phyloP scores from a whole-genome alignment of 257 asterid species.

The Petrea volubilis region DNA sequence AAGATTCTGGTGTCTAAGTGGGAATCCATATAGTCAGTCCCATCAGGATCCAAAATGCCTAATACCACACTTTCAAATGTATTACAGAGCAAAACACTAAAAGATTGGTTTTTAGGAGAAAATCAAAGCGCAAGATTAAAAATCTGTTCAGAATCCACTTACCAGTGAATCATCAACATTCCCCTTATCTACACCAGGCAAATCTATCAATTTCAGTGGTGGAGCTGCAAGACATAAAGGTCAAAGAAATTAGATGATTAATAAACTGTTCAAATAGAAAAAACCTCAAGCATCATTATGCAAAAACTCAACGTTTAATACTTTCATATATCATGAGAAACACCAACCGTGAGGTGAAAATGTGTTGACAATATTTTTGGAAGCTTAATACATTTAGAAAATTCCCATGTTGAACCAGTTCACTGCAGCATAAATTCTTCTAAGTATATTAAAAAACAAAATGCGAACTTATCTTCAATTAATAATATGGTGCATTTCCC shows the following conservation, averaged over 20 bases:
- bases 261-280: background rate
- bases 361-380: background rate
- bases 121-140: slow-evolving; percentile 1
- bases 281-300: background rate
- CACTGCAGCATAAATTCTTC: background rate
- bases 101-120: background rate
- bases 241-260: slow-evolving; percentile 14
- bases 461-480: background rate
- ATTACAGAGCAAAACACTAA: background rate
- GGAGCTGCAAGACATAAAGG: slow-evolving; percentile 62
- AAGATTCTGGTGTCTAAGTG: background rate
- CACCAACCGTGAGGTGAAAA: background rate
- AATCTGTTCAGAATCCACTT: slow-evolving; percentile 32
- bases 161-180: slow-evolving; percentile 85
- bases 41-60: background rate
- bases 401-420: background rate
- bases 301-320: background rate
- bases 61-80: background rate
- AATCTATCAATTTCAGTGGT: slow-evolving; percentile 84
- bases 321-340: slow-evolving; percentile 6
- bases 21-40: background rate
- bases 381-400: background rate
- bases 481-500: slow-evolving; percentile 11
- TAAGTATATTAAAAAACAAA: background rate
- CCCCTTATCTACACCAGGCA: slow-evolving; percentile 94